Evolutionary conservation across 768 basidiomycete genomes (phyloP).

Genomic region (Podaxis sp.): DNA sequence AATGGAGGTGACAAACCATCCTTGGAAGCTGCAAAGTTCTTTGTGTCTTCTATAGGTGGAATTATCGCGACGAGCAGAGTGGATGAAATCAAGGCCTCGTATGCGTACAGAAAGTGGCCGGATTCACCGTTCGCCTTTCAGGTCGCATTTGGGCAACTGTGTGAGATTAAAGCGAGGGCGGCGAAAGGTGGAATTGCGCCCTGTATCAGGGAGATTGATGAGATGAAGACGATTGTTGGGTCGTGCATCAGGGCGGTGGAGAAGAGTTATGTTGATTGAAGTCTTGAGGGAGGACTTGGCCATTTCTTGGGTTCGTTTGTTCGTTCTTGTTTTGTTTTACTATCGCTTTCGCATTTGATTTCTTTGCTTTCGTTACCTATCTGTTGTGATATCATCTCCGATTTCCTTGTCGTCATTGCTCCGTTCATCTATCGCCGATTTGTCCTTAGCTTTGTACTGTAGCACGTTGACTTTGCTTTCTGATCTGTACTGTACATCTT

Average conservation of each 20-base stretch:
- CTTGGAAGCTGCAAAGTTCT: constrained; percentile 27
- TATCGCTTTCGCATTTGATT: neutral
- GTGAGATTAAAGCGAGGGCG: constrained; percentile 12
- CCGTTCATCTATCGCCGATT: neutral
- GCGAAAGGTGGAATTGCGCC: neutral
- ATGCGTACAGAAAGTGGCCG: constrained; percentile 36
- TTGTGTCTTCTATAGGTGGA: constrained; percentile 25
- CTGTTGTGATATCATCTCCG: neutral
- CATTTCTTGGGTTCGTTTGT: neutral
- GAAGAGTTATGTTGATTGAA: constrained; percentile 9
- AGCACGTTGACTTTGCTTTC: neutral
- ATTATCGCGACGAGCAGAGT: constrained; percentile 30
- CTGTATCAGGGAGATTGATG: constrained; percentile 14
- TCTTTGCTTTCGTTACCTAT: neutral
- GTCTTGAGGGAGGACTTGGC: neutral
- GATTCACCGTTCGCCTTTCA: neutral
- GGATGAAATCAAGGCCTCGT: constrained; percentile 57
- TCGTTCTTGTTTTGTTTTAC: neutral
- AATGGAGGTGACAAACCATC: constrained; percentile 25
- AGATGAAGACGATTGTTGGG: constrained; percentile 11
- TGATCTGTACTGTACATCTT: neutral
- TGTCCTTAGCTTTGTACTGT: neutral
- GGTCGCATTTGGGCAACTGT: constrained; percentile 9
- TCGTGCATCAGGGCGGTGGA: constrained; percentile 7
- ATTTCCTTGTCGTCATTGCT: neutral